Evolutionary conservation across 768 basidiomycete species (phyloP).

Genomic region (Mycena epipterygia): DNA sequence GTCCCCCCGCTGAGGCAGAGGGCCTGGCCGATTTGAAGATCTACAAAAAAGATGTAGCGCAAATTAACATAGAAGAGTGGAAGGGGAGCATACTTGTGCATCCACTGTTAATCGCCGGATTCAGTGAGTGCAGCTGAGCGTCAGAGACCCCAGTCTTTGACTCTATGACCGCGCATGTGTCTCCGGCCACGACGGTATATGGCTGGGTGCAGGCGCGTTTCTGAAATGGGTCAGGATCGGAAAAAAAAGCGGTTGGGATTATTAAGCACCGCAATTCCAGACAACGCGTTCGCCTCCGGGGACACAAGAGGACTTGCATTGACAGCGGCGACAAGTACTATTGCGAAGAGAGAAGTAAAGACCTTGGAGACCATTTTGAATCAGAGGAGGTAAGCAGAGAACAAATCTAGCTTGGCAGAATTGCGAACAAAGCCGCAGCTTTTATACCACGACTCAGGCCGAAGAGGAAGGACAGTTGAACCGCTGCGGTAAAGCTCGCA

Average conservation of each 20-base stretch:
- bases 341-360: not conserved
- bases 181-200: constrained; percentile 20
- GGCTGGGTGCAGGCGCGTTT: not conserved
- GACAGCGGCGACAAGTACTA: not conserved
- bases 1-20: constrained; percentile 11
- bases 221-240: not conserved
- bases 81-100: constrained; percentile 12
- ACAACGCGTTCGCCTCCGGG: not conserved
- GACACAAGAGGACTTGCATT: not conserved
- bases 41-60: not conserved
- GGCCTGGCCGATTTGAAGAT: constrained; percentile 20
- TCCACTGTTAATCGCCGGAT: constrained; percentile 18
- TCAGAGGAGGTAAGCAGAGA: no score
- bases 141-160: constrained; percentile 2
- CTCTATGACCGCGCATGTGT: constrained; percentile 10
- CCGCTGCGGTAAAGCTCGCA: not conserved
- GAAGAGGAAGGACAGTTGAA: not conserved
- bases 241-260: not conserved
- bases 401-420: not conserved
- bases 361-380: not conserved
- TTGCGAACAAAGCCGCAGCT: not conserved
- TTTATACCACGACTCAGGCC: not conserved
- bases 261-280: not conserved
- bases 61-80: not conserved
- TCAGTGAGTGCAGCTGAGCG: constrained; percentile 10